These are phyloP conservation scores for Kokia cookei DNA, from an alignment of 441 rosid genomes.

Conservation along the genomic window DNA sequence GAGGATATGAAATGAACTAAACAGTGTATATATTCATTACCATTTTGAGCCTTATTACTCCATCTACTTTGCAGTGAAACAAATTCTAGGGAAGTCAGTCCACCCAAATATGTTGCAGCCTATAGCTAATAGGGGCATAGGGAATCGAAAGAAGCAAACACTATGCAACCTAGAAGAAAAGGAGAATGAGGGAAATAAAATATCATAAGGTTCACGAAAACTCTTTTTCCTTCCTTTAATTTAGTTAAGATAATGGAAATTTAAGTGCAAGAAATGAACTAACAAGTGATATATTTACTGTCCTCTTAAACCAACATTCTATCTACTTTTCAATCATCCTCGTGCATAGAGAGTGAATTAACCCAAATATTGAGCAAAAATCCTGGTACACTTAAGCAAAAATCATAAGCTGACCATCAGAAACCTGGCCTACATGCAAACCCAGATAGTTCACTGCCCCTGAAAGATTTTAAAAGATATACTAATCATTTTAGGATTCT, in stretches of 20 bases:
- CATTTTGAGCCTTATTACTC: not conserved
- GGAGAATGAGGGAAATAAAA: not conserved
- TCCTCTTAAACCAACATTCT: not conserved
- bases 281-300: not conserved
- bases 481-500: not conserved
- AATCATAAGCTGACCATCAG: not conserved
- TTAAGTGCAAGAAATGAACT: not conserved
- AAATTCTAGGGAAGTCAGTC: not conserved
- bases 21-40: not conserved
- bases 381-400: not conserved
- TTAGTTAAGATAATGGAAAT: not conserved
- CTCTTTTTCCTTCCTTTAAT: not conserved
- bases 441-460: not conserved
- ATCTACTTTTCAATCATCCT: not conserved
- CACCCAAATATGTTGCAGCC: not conserved
- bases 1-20: not conserved
- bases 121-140: not conserved
- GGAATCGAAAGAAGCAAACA: not conserved
- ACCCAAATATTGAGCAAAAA: not conserved
- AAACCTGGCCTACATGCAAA: not conserved
- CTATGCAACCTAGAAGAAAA: not conserved
- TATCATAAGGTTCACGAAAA: not conserved
- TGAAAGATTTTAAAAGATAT: not conserved
- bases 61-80: not conserved
- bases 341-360: not conserved